Evolutionary conservation across 179 eudicot genomes (phyloP), one percentile per base, ranked within the genome.

Genomic region (Pouteria campechiana): DNA sequence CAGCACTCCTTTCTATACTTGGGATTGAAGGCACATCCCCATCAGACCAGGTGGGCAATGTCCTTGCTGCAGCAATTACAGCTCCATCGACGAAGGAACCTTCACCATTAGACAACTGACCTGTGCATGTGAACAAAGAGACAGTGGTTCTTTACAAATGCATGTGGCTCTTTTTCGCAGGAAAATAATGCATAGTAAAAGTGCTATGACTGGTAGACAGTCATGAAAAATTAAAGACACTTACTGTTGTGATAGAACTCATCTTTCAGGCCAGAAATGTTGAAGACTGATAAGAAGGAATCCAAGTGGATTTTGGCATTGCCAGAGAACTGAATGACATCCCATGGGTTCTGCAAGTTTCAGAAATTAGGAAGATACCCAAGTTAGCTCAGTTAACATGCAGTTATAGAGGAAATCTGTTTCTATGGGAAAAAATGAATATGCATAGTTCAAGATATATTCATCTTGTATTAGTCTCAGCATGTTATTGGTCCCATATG

Each of bases 221-320:
- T 43, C 17, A 18, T 14, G 24, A 33, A 19, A 29, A 17, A n/a
- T 7, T 15, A 14, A 20, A 41, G 39, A 25, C 17, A 22, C 76
- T 61, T 79, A 87, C 99, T 60, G 51, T 80, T 77, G 50, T 75
- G 73, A 64, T 82, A 83, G 58, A 87, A 92, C 45, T 87, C 96
- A n/a, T 56, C 75, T 11, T 65, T 84, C 48, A 80, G 88, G 28
- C 93, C 99, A 49, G 85, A 73, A 33, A 92, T 78, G 52, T 83
- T 78, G 71, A 87, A 87, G 54, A 92, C 94, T n/a, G 99, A 92
- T 73, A 92, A 73, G 66, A 82, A 92, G 45, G 99, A 70, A 65
- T 83, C 94, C 69, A 87, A 55, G 55, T 83, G 96, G 60, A 92
- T 68, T 34, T 58, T 35, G 28, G 94, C 64, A 50, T 62, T 73